These are phyloP conservation scores for Aspergillus baeticus DNA, from an alignment of 495 filamentous ascomycete genomes.

Conservation along the genomic window DNA sequence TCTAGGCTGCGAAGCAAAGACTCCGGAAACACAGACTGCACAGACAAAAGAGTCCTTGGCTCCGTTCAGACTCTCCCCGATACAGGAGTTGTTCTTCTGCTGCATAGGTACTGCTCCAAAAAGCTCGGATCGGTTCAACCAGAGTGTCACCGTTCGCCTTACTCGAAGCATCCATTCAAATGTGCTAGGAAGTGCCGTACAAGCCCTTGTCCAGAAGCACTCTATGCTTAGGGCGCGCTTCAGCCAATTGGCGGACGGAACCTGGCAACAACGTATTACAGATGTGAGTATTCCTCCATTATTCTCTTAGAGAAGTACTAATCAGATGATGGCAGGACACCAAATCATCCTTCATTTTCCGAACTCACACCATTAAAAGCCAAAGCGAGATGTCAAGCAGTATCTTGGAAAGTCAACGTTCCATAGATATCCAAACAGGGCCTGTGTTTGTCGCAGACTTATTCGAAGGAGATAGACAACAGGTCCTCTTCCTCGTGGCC, in stretches of 20 bases:
- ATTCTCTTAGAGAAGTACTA: slow-evolving; percentile 6
- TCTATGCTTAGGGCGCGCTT: slow-evolving; percentile 71
- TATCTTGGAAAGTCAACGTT: slow-evolving; percentile 39
- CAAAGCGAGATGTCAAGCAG: slow-evolving; percentile 30
- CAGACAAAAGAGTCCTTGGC: slow-evolving; percentile 40
- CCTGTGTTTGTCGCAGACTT: slow-evolving; percentile 46
- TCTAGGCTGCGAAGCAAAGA: slow-evolving; percentile 23
- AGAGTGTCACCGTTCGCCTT: slow-evolving; percentile 63
- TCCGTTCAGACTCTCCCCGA: slow-evolving; percentile 51
- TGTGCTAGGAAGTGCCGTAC: slow-evolving; percentile 53
- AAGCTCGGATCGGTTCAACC: slow-evolving; percentile 61
- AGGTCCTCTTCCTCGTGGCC: slow-evolving; percentile 62
- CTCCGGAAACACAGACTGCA: slow-evolving; percentile 14
- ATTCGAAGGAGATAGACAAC: slow-evolving; percentile 52
- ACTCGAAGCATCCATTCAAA: slow-evolving; percentile 45
- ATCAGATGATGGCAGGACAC: slow-evolving; percentile 31
- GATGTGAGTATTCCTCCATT: slow-evolving; percentile 19
- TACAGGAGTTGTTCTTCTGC: slow-evolving; percentile 48
- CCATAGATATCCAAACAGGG: slow-evolving; percentile 40
- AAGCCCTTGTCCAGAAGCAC: slow-evolving; percentile 60
- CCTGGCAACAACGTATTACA: slow-evolving; percentile 44
- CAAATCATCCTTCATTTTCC: slow-evolving; percentile 42
- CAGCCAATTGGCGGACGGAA: slow-evolving; percentile 27
- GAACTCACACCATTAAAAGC: slow-evolving; percentile 29
- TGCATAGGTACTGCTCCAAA: slow-evolving; percentile 40